Conservation (phyloP, 805 yeast species). For the Candida methanosorbosa region DNA sequence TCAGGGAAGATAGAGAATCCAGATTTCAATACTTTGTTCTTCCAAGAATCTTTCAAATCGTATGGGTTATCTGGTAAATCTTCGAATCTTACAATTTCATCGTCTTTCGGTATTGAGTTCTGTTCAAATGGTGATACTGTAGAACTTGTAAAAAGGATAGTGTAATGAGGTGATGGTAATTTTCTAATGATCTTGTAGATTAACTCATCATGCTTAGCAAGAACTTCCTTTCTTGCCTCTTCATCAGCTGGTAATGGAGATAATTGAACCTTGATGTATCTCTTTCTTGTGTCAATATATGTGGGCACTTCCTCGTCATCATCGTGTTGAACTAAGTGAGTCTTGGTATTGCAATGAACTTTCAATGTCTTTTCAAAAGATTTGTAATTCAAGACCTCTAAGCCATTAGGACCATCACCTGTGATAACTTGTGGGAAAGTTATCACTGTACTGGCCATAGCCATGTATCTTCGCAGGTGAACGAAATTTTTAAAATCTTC, state of each 20-base stretch:
- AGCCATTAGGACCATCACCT: constrained; percentile 22
- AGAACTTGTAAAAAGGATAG: constrained; percentile 49
- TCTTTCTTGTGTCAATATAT: constrained; percentile 53
- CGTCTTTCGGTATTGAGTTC: constrained; percentile 5
- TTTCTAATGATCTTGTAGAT: constrained; percentile 51
- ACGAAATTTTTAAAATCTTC: constrained; percentile 33
- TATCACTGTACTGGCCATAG: constrained; percentile 51
- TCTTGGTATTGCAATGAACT: constrained; percentile 44
- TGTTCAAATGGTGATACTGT: constrained; percentile 15
- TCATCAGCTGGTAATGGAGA: constrained; percentile 40
- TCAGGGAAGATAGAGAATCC: constrained; percentile 42
- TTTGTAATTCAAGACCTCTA: constrained; percentile 32
- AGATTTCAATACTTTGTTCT: constrained; percentile 17
- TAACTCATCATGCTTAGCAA: constrained; percentile 21
- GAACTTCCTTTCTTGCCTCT: constrained; percentile 21
- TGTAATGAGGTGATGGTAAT: constrained; percentile 65
- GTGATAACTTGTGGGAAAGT: constrained; percentile 44
- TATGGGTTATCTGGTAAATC: constrained; percentile 25
- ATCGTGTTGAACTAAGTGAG: constrained; percentile 28
- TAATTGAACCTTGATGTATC: constrained; percentile 55
- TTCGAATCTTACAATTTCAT: constrained; percentile 11
- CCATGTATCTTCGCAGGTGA: constrained; percentile 40
- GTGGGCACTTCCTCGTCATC: constrained; percentile 37
- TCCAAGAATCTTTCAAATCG: constrained; percentile 21
- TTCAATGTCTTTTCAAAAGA: constrained; percentile 32